These are phyloP conservation scores for Prunus dulcis DNA, from an alignment of 306 rosid species.

Conservation along the genomic window DNA sequence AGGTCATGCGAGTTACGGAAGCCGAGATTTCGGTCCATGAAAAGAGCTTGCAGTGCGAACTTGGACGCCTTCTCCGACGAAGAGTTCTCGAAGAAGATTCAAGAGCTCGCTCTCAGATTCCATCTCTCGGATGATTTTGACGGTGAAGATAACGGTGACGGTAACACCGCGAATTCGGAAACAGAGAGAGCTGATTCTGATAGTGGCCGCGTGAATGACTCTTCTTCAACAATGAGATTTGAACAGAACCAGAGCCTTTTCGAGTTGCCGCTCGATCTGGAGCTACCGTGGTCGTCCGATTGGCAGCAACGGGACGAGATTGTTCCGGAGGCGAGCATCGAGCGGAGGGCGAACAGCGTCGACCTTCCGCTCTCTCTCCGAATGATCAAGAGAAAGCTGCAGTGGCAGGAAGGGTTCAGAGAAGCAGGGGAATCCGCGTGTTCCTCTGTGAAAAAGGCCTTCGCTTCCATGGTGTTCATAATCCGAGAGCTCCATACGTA, in stretches of 20 bases:
- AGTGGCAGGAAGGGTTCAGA: slow-evolving; percentile 55
- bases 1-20: slow-evolving; percentile 33
- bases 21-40: slow-evolving; percentile 18
- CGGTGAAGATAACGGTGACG: not conserved
- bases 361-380: slow-evolving; percentile 84
- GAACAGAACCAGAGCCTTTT: not conserved
- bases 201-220: not conserved
- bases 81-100: slow-evolving; percentile 69
- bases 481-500: slow-evolving; percentile 81
- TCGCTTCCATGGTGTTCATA: slow-evolving; percentile 88
- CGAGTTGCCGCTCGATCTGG: slow-evolving; percentile 14
- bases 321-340: slow-evolving; percentile 50
- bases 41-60: slow-evolving; percentile 60
- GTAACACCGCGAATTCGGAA: slow-evolving; percentile 15
- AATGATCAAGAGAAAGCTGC: slow-evolving; percentile 74
- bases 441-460: slow-evolving; percentile 75
- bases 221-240: slow-evolving; percentile 1
- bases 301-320: slow-evolving; percentile 50
- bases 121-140: slow-evolving; percentile 34
- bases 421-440: slow-evolving; percentile 69
- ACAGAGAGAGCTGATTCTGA: slow-evolving; percentile 3
- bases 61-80: slow-evolving; percentile 68
- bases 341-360: slow-evolving; percentile 77
- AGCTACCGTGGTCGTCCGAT: slow-evolving; percentile 55
- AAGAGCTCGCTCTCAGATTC: slow-evolving; percentile 64